Conservation (phyloP, 345 rosid species). For the Gossypium raimondii region DNA sequence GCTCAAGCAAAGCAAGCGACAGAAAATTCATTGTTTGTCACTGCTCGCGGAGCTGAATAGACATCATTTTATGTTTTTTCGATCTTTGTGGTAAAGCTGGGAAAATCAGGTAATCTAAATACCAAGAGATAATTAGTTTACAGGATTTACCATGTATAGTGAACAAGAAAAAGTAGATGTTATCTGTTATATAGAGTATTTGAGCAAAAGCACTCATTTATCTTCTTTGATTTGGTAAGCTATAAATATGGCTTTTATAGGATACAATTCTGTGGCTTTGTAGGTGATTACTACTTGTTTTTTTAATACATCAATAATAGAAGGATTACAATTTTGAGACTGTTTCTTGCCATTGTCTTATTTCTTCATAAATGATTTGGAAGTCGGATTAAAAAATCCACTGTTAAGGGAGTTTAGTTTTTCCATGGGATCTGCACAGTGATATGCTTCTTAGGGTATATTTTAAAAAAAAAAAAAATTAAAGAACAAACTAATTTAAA, state of each 20-base stretch:
- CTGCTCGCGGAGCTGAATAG: conserved; percentile 13
- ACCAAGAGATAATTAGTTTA: not conserved
- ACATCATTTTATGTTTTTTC: not conserved
- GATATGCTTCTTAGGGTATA: no score
- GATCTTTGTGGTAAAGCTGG: no score
- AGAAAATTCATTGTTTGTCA: conserved; percentile 10
- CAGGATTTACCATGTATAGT: conserved; percentile 7
- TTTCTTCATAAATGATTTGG: not conserved
- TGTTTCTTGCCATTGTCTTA: not conserved
- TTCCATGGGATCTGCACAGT: no score
- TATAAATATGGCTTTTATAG: conserved; percentile 2
- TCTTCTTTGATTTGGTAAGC: not conserved
- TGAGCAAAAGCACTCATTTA: not conserved
- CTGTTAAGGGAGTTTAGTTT: no score
- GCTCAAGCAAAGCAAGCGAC: conserved; percentile 20
- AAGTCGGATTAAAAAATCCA: no score
- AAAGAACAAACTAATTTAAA: no score
- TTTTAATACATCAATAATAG: not conserved
- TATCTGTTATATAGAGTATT: not conserved
- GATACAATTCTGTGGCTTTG: not conserved
- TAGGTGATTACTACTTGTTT: no score
- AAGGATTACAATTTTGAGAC: not conserved
- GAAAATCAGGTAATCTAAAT: no score
- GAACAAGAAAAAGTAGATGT: not conserved
- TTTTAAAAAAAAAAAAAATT: no score